Percentiles rank a stretch among this genome's conserved stretches.
These are phyloP conservation scores for Telopea speciosissima DNA, from an alignment of 177 flowering plant genomes.

Conservation along the genomic window DNA sequence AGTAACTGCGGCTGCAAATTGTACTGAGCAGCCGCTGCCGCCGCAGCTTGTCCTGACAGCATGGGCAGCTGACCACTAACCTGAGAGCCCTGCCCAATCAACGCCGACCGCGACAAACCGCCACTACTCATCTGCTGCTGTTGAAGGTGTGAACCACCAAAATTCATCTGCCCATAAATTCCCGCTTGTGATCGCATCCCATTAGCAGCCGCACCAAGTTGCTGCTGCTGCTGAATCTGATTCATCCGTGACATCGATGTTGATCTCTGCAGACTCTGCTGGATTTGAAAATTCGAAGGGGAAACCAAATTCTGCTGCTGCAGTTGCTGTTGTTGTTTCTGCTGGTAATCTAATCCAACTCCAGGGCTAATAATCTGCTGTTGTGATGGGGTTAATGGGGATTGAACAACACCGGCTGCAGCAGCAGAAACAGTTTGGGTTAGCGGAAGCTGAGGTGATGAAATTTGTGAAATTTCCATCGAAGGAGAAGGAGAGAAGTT, in stretches of 20 bases:
- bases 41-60: slow-evolving; percentile 48
- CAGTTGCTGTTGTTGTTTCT: slow-evolving; percentile 15
- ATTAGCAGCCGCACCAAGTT: slow-evolving; percentile 18
- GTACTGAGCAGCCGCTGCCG: slow-evolving; percentile 40
- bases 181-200: slow-evolving; percentile 43
- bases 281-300: slow-evolving; percentile 42
- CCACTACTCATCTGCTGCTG: slow-evolving; percentile 32
- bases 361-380: slow-evolving; percentile 10
- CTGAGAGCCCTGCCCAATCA: slow-evolving; percentile 50
- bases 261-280: slow-evolving; percentile 51
- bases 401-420: slow-evolving; percentile 8
- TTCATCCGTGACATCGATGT: slow-evolving; percentile 62
- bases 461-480: slow-evolving; percentile 34
- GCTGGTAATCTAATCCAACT: slow-evolving; percentile 12
- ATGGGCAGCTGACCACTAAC: slow-evolving; percentile 45
- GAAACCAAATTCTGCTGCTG: slow-evolving; percentile 33
- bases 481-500: slow-evolving; percentile 20
- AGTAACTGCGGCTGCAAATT: slow-evolving; percentile 64
- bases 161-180: slow-evolving; percentile 62
- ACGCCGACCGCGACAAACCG: slow-evolving; percentile 43
- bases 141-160: slow-evolving; percentile 35
- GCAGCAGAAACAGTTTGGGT: slow-evolving; percentile 12
- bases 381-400: slow-evolving; percentile 11
- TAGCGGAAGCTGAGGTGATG: slow-evolving; percentile 32
- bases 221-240: slow-evolving; percentile 41